These are phyloP conservation scores for Immersiporthe knoxdaviesiana DNA, from an alignment of 2,329 filamentous ascomycete genomes.

Conservation along the genomic window DNA sequence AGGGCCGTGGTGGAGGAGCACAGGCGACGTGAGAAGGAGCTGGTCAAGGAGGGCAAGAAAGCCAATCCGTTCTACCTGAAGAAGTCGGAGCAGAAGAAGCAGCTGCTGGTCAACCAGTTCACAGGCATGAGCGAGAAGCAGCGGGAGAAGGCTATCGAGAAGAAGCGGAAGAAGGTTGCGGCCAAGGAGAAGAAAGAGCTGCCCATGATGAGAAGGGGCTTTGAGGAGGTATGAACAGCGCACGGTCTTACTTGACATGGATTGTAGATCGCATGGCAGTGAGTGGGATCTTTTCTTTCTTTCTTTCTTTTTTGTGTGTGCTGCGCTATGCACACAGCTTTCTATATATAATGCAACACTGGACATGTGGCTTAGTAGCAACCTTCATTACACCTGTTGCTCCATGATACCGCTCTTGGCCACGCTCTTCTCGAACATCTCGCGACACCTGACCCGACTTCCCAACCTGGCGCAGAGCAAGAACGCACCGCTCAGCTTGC, in stretches of 20 bases:
- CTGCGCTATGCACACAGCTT: neutral
- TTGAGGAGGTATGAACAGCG: conserved; percentile 28
- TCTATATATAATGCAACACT: neutral
- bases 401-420: conserved; percentile 38
- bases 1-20: conserved; percentile 74
- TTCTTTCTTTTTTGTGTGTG: neutral
- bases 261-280: neutral
- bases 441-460: conserved; percentile 78
- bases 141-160: conserved; percentile 81
- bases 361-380: neutral
- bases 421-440: conserved; percentile 71
- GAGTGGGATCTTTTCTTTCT: conserved; percentile 1
- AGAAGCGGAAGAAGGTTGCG: conserved; percentile 86
- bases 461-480: conserved; percentile 85
- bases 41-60: conserved; percentile 84
- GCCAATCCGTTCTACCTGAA: conserved; percentile 93
- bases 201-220: conserved; percentile 56
- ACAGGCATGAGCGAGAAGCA: conserved; percentile 83
- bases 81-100: conserved; percentile 87
- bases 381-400: conserved; percentile 3
- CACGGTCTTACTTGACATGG: neutral
- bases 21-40: conserved; percentile 79
- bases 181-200: conserved; percentile 82
- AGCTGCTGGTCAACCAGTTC: conserved; percentile 77
- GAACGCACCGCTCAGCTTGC: conserved; percentile 95